Conservation (phyloP, 2,329 filamentous ascomycete species). For the Aspergillus ruber region DNA sequence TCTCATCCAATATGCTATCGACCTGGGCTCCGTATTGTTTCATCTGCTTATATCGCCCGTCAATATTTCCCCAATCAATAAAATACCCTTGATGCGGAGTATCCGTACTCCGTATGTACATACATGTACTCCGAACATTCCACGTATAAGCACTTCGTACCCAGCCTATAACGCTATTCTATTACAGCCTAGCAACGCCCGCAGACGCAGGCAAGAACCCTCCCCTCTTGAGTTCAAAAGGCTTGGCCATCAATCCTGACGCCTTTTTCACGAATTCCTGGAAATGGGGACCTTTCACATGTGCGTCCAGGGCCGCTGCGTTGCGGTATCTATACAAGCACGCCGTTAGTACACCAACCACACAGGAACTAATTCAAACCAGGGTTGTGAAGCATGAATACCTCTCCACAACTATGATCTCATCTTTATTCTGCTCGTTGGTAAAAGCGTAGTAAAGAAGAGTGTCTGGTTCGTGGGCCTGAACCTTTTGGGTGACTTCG, state of each 20-base stretch:
- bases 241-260: constrained; percentile 14
- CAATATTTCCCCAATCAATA: too few species aligned
- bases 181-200: constrained; percentile 18
- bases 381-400: too few species aligned
- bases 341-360: neutral
- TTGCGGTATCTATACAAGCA: constrained; percentile 19
- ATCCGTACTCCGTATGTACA: too few species aligned
- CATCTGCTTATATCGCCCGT: too few species aligned
- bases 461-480: constrained; percentile 25
- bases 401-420: constrained; percentile 30
- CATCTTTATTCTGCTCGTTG: constrained; percentile 21
- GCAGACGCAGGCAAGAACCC: constrained; percentile 12
- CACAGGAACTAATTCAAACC: neutral
- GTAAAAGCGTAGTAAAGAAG: constrained; percentile 25
- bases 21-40: too few species aligned
- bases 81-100: too few species aligned
- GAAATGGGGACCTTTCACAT: constrained; percentile 19
- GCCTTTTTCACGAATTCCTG: constrained; percentile 15
- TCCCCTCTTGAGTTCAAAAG: constrained; percentile 18
- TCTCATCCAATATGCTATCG: too few species aligned
- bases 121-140: neutral
- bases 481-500: constrained; percentile 22
- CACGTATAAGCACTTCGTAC: neutral
- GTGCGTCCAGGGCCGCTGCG: constrained; percentile 17
- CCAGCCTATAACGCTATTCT: neutral